phyloP scores from a whole-genome alignment of 345 rosid species.

The Geranium brycei region DNA sequence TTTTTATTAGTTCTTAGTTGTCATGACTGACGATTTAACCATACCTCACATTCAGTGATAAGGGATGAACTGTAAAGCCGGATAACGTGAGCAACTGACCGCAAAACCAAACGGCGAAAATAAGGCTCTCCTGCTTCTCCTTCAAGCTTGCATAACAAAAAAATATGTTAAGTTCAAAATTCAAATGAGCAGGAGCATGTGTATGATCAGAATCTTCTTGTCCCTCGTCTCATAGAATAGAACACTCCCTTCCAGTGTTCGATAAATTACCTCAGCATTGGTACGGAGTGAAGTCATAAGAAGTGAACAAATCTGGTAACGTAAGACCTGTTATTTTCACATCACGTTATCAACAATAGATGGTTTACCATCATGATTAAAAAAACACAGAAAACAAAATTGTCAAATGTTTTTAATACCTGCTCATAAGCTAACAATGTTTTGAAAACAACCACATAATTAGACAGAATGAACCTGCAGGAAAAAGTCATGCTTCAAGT shows the following conservation, averaged over 20 bases:
- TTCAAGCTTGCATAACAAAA: constrained; percentile 48
- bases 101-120: constrained; percentile 88
- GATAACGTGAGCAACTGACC: constrained; percentile 90
- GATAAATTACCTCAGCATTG: constrained; percentile 62
- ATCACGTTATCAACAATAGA: constrained; percentile 19
- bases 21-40: constrained; percentile 3
- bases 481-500: constrained; percentile 7
- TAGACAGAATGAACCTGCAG: constrained; percentile 81
- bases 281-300: constrained; percentile 94
- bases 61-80: constrained; percentile 84
- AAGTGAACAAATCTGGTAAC: constrained; percentile 89
- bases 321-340: constrained; percentile 58
- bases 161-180: constrained; percentile 1
- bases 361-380: constrained; percentile 12
- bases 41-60: constrained; percentile 90
- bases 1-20: no score
- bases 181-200: neutral
- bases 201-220: neutral
- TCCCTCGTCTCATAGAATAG: neutral
- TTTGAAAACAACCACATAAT: constrained; percentile 70
- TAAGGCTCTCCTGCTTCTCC: constrained; percentile 97
- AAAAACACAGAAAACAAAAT: constrained; percentile 6
- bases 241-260: neutral
- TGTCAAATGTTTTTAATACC: constrained; percentile 27
- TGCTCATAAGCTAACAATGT: constrained; percentile 61